phyloP scores from a whole-genome alignment of 2,329 filamentous ascomycete genomes.

The Aspergillus pseudoterreus region DNA sequence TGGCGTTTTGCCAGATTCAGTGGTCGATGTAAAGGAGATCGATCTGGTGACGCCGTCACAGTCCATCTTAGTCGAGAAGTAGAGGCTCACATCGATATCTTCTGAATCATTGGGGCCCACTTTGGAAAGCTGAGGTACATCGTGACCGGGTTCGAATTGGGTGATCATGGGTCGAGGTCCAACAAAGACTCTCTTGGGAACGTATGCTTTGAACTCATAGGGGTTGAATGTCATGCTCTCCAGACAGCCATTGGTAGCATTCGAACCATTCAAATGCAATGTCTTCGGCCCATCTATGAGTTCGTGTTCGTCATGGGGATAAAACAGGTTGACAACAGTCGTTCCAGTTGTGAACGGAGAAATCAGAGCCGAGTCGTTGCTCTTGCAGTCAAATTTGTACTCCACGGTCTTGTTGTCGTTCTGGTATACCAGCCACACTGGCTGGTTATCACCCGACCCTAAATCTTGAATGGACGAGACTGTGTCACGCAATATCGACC shows the following conservation, averaged over 20 bases:
- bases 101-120: constrained; percentile 40
- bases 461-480: constrained; percentile 53
- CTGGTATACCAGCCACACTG: constrained; percentile 45
- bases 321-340: constrained; percentile 61
- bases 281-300: constrained; percentile 46
- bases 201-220: constrained; percentile 60
- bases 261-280: constrained; percentile 48
- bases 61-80: constrained; percentile 60
- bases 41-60: constrained; percentile 52
- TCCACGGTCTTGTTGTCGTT: constrained; percentile 47
- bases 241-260: constrained; percentile 54
- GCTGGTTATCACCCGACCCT: constrained; percentile 41
- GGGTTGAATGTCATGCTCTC: constrained; percentile 49
- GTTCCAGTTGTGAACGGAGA: constrained; percentile 53
- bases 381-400: constrained; percentile 58
- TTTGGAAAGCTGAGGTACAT: constrained; percentile 52
- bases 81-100: constrained; percentile 49
- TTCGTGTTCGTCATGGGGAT: constrained; percentile 55
- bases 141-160: constrained; percentile 59
- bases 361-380: constrained; percentile 49
- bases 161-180: constrained; percentile 57
- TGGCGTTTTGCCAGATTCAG: constrained; percentile 43
- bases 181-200: constrained; percentile 50
- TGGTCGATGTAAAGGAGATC: constrained; percentile 53
- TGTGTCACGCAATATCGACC: constrained; percentile 54